A percentile compares a stretch with the other conserved stretches of the same genome.
These are phyloP conservation scores for Kwoniella heveanensis DNA, from an alignment of 768 basidiomycete species.

Conservation along the genomic window DNA sequence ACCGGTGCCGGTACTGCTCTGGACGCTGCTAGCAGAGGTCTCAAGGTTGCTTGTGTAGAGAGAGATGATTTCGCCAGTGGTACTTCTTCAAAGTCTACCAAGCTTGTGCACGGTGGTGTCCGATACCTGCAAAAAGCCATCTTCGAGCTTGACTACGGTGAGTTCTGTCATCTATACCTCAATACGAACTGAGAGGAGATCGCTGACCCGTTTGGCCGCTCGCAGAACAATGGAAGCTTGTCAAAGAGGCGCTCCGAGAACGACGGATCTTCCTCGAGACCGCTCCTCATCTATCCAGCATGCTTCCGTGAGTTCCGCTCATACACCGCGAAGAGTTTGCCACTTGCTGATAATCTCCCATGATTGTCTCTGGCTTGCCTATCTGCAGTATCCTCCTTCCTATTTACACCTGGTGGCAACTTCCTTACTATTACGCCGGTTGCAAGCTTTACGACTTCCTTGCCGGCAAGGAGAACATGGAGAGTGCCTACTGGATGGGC, in stretches of 20 bases:
- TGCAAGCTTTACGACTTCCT: slow-evolving; percentile 95
- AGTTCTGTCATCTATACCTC: slow-evolving; percentile 60
- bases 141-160: slow-evolving; percentile 92
- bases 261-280: slow-evolving; percentile 90
- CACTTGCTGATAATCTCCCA: background rate
- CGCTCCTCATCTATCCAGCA: slow-evolving; percentile 85
- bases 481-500: slow-evolving; percentile 90
- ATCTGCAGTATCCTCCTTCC: slow-evolving; percentile 82
- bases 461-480: slow-evolving; percentile 96
- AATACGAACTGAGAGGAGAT: background rate
- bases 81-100: slow-evolving; percentile 95
- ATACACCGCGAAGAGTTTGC: slow-evolving; percentile 1
- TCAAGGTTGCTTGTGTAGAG: slow-evolving; percentile 91
- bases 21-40: slow-evolving; percentile 86
- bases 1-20: slow-evolving; percentile 96
- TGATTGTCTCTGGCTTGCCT: background rate
- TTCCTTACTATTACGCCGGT: slow-evolving; percentile 93
- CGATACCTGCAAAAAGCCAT: slow-evolving; percentile 97
- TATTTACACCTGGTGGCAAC: slow-evolving; percentile 96
- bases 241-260: slow-evolving; percentile 91
- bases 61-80: slow-evolving; percentile 88
- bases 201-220: background rate
- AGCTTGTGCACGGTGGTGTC: slow-evolving; percentile 96
- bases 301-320: slow-evolving; percentile 67
- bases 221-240: slow-evolving; percentile 68